Evolutionary conservation across 129 eudicot species (phyloP), one percentile per base, ranked within the genome.

Genomic region (Tanacetum coccineum): DNA sequence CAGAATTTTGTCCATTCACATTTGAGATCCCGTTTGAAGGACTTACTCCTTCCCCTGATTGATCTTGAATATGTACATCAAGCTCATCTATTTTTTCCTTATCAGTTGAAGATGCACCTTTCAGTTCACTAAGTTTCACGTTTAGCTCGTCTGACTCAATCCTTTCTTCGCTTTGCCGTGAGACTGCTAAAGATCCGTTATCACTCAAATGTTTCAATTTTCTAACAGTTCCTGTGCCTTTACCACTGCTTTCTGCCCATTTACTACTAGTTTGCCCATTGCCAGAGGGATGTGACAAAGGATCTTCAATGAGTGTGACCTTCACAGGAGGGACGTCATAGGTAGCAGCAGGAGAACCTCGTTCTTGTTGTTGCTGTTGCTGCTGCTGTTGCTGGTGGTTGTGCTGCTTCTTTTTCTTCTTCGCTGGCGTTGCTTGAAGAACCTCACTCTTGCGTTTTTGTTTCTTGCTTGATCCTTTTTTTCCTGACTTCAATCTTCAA

Each of bases 391-490:
- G 62, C 9, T 70, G 67, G 13, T 63, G 85, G 5, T 12, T 68
- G 1, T 62, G 80, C 22, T 84, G 83, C 26, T 77, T 80, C 71
- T 84, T 88, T 83, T 89, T 93, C 64, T 81, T 89, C 78, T 82
- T 89, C 30, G 83, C 22, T 62, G 76, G 92, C 40, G 85, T 44
- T 59, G 42, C 50, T 44, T 71, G 80, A 53, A 76, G 48, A 36
- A 49, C 81, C 17, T 52, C 79, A 67, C 22, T 28, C 74, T 84
- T 93, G 65, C 95, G 87, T 67, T 86, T 93, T 18, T 89, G 84
- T 61, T 74, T 82, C 42, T 76, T 79, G 44, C 81, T 62, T 20
- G 81, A 64, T 67, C 70, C 80, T 9, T 72, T 75, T 73, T 79
- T 85, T 7, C 87, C 89, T 4, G 89, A 62, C 67, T 55, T 64